Evolutionary conservation across 331 rosid species (phyloP).

Genomic region (Quercus phellos): DNA sequence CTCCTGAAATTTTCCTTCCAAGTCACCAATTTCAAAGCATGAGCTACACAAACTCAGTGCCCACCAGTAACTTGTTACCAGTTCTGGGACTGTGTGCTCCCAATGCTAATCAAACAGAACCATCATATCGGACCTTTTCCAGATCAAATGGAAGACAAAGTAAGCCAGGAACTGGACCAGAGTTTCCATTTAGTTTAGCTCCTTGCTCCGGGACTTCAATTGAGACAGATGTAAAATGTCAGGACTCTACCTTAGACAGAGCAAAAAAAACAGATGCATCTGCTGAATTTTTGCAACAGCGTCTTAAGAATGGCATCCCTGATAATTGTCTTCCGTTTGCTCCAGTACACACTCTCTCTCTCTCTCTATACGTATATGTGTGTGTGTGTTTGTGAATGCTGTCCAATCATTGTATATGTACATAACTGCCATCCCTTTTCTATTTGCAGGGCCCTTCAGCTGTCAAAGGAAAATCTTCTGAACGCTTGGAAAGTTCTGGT

Average conservation of each 20-base stretch:
- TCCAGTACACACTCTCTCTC: constrained; percentile 41
- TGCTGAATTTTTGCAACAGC: constrained; percentile 44
- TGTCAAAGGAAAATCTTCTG: constrained; percentile 42
- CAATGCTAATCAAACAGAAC: constrained; percentile 59
- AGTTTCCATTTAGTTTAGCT: constrained; percentile 88
- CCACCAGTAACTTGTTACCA: constrained; percentile 60
- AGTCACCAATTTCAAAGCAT: constrained; percentile 46
- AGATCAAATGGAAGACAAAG: constrained; percentile 62
- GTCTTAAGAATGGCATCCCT: constrained; percentile 45
- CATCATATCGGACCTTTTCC: constrained; percentile 52
- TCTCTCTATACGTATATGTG: neutral
- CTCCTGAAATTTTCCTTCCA: constrained; percentile 59
- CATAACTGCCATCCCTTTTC: constrained; percentile 19
- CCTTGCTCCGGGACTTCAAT: constrained; percentile 51
- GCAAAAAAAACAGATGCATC: constrained; percentile 46
- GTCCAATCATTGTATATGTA: constrained; percentile 5
- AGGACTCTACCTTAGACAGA: constrained; percentile 39
- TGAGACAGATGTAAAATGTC: constrained; percentile 51
- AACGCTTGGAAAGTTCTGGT: constrained; percentile 39
- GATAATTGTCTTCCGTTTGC: constrained; percentile 53
- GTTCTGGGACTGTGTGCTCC: constrained; percentile 97
- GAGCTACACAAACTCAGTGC: constrained; percentile 34
- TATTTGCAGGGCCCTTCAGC: constrained; percentile 48
- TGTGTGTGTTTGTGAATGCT: constrained; percentile 7
- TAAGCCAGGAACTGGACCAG: constrained; percentile 63